phyloP scores from a whole-genome alignment of 371 early-diverging fungal species.

The Chytridiales sp. region DNA sequence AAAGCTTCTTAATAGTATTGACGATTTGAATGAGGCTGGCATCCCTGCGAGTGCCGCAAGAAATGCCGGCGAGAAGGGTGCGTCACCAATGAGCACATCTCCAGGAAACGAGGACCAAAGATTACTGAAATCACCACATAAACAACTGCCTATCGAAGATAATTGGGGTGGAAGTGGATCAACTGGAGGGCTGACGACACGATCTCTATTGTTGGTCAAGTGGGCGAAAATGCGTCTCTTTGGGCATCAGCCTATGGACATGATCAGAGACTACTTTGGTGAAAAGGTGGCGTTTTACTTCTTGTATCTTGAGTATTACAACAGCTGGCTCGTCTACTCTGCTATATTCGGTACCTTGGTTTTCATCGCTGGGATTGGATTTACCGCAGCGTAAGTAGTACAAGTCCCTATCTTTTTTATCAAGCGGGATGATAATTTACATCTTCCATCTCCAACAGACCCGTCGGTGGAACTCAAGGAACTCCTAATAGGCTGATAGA shows the following conservation, averaged over 20 bases:
- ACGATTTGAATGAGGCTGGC: background rate
- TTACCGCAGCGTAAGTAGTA: conserved; percentile 6
- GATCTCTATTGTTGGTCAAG: conserved; percentile 4
- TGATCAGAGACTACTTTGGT: conserved; percentile 45
- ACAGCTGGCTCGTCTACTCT: conserved; percentile 40
- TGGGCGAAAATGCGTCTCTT: background rate
- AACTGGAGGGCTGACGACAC: too few species aligned
- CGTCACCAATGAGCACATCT: background rate
- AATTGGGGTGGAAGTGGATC: too few species aligned
- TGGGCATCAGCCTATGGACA: conserved; percentile 10
- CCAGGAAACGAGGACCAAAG: too few species aligned
- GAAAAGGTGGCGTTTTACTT: conserved; percentile 57
- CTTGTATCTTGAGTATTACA: conserved; percentile 50
- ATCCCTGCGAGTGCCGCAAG: too few species aligned
- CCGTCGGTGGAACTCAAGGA: too few species aligned
- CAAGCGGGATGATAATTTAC: background rate
- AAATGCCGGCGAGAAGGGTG: background rate
- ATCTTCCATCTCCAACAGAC: background rate
- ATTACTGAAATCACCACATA: too few species aligned
- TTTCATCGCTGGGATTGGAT: conserved; percentile 44
- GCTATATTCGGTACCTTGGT: conserved; percentile 43
- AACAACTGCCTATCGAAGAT: too few species aligned
- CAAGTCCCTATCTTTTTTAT: background rate
- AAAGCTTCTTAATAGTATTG: too few species aligned
- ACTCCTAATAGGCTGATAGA: conserved; percentile 37